These are phyloP conservation scores for Rhynchosporium secalis DNA, from an alignment of 2,329 filamentous ascomycete species.

Conservation along the genomic window DNA sequence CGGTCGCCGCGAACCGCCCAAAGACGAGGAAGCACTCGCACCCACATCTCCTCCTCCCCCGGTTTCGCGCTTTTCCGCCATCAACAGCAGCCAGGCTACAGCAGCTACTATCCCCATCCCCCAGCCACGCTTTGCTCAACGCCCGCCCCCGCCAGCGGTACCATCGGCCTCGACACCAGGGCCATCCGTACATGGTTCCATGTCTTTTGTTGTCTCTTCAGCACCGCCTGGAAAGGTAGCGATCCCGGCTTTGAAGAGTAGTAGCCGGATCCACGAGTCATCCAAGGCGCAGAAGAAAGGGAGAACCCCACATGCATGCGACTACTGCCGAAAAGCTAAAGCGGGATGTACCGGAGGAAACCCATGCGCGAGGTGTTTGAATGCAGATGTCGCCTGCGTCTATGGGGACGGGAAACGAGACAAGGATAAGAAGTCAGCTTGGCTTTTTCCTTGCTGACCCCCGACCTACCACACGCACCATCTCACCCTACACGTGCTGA, in stretches of 20 bases:
- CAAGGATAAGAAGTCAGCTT: conserved; percentile 32
- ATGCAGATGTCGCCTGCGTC: conserved; percentile 27
- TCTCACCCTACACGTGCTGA: conserved; percentile 11
- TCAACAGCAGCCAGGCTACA: not conserved
- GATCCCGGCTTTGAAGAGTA: conserved; percentile 27
- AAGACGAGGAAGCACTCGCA: conserved; percentile 4
- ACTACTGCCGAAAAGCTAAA: conserved; percentile 41
- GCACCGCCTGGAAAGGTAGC: conserved; percentile 31
- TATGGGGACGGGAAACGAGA: conserved; percentile 38
- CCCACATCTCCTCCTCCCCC: not conserved
- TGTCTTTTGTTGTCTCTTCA: not conserved
- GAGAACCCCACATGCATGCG: conserved; percentile 39
- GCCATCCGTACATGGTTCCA: not conserved
- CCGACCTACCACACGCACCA: not conserved
- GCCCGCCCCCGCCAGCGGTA: not conserved
- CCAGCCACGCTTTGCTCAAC: not conserved
- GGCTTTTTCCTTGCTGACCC: too few relatives aligned
- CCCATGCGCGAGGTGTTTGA: conserved; percentile 40
- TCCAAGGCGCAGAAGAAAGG: conserved; percentile 26
- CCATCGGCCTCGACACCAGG: not conserved
- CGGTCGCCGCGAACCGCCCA: conserved; percentile 19
- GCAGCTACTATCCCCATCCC: not conserved
- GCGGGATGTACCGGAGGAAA: conserved; percentile 41
- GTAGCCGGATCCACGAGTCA: conserved; percentile 15
- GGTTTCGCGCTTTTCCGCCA: not conserved